Conservation (phyloP, 768 basidiomycete species). For the Russula ochroleuca region DNA sequence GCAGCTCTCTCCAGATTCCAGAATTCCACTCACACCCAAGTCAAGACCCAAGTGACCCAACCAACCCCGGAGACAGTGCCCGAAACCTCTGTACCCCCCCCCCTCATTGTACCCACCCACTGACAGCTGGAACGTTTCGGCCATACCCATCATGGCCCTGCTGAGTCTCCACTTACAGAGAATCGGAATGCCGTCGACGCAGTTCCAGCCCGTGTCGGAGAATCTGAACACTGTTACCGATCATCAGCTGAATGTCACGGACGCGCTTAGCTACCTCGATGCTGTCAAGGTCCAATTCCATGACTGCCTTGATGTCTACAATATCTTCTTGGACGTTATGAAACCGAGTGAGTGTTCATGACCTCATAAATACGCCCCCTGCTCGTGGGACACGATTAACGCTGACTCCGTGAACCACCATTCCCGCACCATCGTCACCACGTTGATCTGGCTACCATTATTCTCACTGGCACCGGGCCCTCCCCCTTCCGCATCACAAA, state of each 20-base stretch:
- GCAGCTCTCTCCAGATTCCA: conserved; percentile 5
- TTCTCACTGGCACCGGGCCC: conserved; percentile 24
- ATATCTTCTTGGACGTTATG: conserved; percentile 62
- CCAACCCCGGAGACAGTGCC: background rate
- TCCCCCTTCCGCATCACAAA: conserved; percentile 13
- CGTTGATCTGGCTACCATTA: conserved; percentile 26
- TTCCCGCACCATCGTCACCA: conserved; percentile 32
- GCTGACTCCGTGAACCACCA: conserved; percentile 21
- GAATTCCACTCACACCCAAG: background rate
- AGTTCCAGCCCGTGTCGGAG: conserved; percentile 13
- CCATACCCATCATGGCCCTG: background rate
- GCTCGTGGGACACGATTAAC: background rate
- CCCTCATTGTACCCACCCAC: background rate
- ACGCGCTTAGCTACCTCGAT: conserved; percentile 61
- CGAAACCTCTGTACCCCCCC: background rate
- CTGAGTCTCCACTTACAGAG: conserved; percentile 2
- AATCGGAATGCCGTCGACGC: conserved; percentile 2
- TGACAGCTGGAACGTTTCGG: background rate
- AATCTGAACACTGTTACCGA: conserved; percentile 28
- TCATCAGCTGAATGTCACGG: conserved; percentile 52
- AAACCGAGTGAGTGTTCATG: conserved; percentile 27
- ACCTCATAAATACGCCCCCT: background rate
- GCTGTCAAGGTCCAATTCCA: conserved; percentile 59
- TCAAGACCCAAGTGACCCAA: too few species aligned
- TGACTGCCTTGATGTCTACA: conserved; percentile 58